Percentiles rank a stretch among this genome's conserved stretches.
Evolutionary conservation across 2,329 filamentous ascomycete genomes (phyloP).

Genomic region (Apiospora arundinis): DNA sequence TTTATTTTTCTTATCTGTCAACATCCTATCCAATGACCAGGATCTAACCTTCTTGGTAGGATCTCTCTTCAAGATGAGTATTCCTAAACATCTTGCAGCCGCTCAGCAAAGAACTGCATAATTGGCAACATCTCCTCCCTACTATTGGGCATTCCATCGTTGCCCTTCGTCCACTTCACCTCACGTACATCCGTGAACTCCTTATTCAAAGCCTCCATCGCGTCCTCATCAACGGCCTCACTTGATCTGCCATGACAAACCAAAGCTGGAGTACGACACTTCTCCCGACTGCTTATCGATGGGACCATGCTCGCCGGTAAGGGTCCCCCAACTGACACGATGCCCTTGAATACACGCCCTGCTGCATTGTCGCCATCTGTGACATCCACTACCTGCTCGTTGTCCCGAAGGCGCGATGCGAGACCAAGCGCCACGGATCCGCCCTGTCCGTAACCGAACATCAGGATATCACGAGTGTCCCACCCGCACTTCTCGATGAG

Average conservation of each 20-base stretch:
- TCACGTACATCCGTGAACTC: constrained; percentile 72
- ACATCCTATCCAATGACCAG: no score
- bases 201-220: constrained; percentile 66
- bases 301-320: constrained; percentile 60
- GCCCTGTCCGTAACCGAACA: constrained; percentile 73
- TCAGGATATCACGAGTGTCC: constrained; percentile 62
- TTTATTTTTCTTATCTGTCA: background rate
- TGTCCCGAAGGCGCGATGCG: constrained; percentile 51
- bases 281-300: constrained; percentile 52
- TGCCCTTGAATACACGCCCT: constrained; percentile 54
- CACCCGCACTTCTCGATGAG: constrained; percentile 66
- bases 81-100: constrained; percentile 48
- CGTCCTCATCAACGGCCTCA: constrained; percentile 60
- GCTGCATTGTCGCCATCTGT: constrained; percentile 27
- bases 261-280: constrained; percentile 68
- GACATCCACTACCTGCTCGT: constrained; percentile 43
- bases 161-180: constrained; percentile 71
- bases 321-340: constrained; percentile 67
- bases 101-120: constrained; percentile 81
- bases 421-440: constrained; percentile 66
- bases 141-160: constrained; percentile 82
- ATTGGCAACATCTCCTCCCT: constrained; percentile 88
- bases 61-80: background rate
- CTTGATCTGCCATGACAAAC: constrained; percentile 62
- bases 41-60: background rate